These are phyloP conservation scores for Lentinula edodes DNA, from an alignment of 768 basidiomycete species.

Conservation along the genomic window DNA sequence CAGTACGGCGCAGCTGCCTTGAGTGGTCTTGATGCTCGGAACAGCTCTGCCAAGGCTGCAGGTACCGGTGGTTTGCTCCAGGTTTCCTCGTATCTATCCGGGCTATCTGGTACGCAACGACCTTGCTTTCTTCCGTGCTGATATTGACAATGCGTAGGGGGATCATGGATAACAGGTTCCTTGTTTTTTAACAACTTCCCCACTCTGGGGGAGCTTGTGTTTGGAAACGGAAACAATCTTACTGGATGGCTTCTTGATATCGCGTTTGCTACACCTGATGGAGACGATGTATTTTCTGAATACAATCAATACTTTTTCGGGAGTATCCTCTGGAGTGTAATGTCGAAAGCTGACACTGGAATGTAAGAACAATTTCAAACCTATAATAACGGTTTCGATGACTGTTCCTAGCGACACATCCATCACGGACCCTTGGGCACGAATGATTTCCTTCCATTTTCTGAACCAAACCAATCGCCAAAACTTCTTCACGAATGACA, in stretches of 20 bases:
- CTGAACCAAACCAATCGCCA: conserved; percentile 54
- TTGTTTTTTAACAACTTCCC: conserved; percentile 64
- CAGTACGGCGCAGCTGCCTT: conserved; percentile 59
- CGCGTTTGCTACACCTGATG: conserved; percentile 49
- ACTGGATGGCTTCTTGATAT: conserved; percentile 58
- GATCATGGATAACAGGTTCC: conserved; percentile 65
- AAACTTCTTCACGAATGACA: conserved; percentile 57
- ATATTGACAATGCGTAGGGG: conserved; percentile 30
- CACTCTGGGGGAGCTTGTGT: conserved; percentile 47
- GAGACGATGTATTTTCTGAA: conserved; percentile 36
- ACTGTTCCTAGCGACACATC: conserved; percentile 48
- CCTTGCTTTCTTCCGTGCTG: neutral
- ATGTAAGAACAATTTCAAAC: conserved; percentile 29
- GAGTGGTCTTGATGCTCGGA: conserved; percentile 56
- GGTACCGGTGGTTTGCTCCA: conserved; percentile 69
- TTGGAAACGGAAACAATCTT: conserved; percentile 43
- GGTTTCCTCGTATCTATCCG: conserved; percentile 63
- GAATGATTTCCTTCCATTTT: conserved; percentile 70
- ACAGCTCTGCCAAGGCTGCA: conserved; percentile 45
- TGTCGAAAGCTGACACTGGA: conserved; percentile 48
- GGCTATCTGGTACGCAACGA: conserved; percentile 48
- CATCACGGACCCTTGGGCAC: conserved; percentile 58
- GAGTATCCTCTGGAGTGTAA: conserved; percentile 49
- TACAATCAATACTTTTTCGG: conserved; percentile 51
- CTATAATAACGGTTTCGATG: neutral